Conservation (phyloP, 495 filamentous ascomycete genomes). For the Letharia columbiana region DNA sequence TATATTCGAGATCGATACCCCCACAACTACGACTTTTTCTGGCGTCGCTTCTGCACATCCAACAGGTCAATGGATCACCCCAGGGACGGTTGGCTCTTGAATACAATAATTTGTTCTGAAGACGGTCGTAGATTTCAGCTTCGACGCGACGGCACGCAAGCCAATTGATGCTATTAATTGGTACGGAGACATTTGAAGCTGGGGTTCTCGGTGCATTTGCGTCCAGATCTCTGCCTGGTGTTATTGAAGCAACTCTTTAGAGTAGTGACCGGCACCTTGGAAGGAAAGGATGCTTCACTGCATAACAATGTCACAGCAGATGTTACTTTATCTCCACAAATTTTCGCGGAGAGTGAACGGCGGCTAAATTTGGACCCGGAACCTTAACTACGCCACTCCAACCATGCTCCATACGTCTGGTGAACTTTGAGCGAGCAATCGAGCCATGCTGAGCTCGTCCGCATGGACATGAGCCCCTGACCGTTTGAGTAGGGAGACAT, state of each 20-base stretch:
- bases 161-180: not conserved
- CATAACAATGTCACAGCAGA: not conserved
- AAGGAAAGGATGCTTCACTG: not conserved
- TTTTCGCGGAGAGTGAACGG: not conserved
- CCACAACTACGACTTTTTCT: not conserved
- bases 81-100: not conserved
- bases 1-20: not conserved
- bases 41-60: not conserved
- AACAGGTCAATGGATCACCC: not conserved
- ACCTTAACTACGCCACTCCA: not conserved
- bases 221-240: not conserved
- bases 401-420: not conserved
- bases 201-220: not conserved
- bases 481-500: constrained; percentile 56
- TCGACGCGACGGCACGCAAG: not conserved
- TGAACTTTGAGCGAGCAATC: constrained; percentile 34
- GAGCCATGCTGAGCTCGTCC: constrained; percentile 47
- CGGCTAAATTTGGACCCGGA: not conserved
- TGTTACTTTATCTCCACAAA: not conserved
- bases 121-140: not conserved
- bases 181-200: not conserved
- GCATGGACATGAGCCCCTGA: constrained; percentile 65
- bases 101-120: not conserved
- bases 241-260: not conserved
- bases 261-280: not conserved